phyloP scores from a whole-genome alignment of 2,329 filamentous ascomycete species.

The Helotiales sp. region DNA sequence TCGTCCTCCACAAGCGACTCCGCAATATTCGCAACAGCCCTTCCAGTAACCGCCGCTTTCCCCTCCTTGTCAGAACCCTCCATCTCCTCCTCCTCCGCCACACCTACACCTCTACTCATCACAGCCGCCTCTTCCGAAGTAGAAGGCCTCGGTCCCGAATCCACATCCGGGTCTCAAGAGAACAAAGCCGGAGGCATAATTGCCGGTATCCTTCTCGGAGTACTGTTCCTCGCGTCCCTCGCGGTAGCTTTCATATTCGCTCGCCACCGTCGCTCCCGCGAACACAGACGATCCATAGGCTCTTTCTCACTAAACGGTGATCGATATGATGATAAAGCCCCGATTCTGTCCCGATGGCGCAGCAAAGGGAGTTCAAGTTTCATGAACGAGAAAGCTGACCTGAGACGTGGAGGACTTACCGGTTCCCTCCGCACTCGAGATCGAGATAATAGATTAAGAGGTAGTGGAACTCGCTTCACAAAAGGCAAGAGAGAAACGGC shows the following conservation, averaged over 20 bases:
- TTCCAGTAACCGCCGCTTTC: neutral
- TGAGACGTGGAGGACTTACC: neutral
- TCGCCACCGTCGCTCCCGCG: neutral
- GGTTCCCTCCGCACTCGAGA: neutral
- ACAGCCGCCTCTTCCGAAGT: neutral
- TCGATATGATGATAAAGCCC: neutral
- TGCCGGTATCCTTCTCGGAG: neutral
- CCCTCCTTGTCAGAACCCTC: too few species aligned
- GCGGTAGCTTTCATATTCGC: neutral
- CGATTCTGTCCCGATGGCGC: neutral
- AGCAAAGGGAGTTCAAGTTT: neutral
- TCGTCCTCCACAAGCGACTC: neutral
- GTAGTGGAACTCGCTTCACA: too few species aligned
- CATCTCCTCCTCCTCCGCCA: neutral
- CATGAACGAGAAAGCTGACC: neutral
- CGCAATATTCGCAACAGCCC: neutral
- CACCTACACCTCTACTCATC: too few species aligned
- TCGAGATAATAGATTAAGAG: too few species aligned
- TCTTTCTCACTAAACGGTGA: too few species aligned
- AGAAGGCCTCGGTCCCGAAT: neutral
- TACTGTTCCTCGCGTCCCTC: neutral
- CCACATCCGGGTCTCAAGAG: neutral
- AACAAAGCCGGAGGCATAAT: neutral
- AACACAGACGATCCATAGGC: conserved; percentile 1
- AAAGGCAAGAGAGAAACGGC: too few species aligned